phyloP scores from a whole-genome alignment of 73 alveolate genomes.

The Breviolum minutum region DNA sequence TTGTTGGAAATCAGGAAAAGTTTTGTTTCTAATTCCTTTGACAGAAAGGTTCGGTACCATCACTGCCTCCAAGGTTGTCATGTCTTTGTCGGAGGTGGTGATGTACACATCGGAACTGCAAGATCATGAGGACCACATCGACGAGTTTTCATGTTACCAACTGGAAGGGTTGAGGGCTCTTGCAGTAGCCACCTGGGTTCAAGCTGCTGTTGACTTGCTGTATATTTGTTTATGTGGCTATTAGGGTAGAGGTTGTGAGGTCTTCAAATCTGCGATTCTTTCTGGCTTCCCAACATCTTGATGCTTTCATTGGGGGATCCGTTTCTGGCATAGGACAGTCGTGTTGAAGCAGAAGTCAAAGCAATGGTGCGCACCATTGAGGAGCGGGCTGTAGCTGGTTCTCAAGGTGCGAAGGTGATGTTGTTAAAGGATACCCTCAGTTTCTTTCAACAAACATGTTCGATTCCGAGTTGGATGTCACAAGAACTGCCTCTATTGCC shows the following conservation, averaged over 20 bases:
- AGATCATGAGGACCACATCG: slow-evolving; percentile 18
- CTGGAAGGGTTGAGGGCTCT: neutral
- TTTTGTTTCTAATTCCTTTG: neutral
- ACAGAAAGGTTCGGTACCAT: neutral
- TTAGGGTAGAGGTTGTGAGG: no score
- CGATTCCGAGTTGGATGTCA: no score
- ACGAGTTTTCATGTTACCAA: neutral
- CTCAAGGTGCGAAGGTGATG: neutral
- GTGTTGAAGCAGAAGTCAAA: slow-evolving; percentile 40
- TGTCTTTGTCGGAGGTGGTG: slow-evolving; percentile 29
- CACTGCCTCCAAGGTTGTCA: slow-evolving; percentile 2
- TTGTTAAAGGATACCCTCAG: no score
- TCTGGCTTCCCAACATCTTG: no score
- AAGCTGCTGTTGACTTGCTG: neutral
- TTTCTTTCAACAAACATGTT: no score
- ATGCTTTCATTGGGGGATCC: no score
- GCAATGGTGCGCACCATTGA: slow-evolving; percentile 67
- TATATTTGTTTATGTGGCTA: no score
- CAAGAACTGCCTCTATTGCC: no score
- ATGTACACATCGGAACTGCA: slow-evolving; percentile 54
- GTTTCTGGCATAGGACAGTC: neutral
- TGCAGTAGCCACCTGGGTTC: neutral
- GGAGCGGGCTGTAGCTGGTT: neutral
- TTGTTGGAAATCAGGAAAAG: no score
- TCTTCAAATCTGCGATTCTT: no score